phyloP scores from a whole-genome alignment of 2,329 filamentous ascomycete species.

The Juglanconis juglandina region DNA sequence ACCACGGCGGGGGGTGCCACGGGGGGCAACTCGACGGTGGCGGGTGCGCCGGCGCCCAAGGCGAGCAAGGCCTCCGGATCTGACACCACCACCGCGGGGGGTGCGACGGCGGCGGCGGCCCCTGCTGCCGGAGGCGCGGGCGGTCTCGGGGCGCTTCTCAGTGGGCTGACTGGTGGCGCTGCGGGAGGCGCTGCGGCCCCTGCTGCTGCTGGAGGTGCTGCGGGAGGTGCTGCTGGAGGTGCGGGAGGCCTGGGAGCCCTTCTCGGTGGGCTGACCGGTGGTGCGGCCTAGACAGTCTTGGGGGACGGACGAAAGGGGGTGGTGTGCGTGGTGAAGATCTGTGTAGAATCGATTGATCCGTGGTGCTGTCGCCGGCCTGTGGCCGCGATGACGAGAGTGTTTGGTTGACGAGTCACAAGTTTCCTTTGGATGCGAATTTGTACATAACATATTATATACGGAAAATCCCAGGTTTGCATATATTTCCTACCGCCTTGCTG shows the following conservation, averaged over 20 bases:
- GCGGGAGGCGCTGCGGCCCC: not conserved
- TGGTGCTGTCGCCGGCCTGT: not conserved
- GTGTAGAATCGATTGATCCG: no score
- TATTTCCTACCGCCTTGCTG: no score
- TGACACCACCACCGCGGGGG: not conserved
- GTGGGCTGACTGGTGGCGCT: not conserved
- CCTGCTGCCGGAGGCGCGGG: not conserved
- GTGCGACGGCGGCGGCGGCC: not conserved
- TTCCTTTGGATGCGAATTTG: not conserved
- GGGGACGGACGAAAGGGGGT: no score
- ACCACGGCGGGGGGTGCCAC: not conserved
- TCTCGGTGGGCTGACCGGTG: not conserved
- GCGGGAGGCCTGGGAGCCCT: slow-evolving; percentile 1
- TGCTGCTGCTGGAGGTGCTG: not conserved
- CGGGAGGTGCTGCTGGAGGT: no score
- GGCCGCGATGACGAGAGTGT: not conserved
- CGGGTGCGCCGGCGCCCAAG: not conserved
- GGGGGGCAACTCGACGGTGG: not conserved
- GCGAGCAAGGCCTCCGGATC: no score
- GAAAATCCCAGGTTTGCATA: no score
- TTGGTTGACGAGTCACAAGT: slow-evolving; percentile 4
- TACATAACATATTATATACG: no score
- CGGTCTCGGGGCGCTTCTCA: not conserved
- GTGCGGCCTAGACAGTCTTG: not conserved
- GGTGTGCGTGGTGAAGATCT: no score